Evolutionary conservation across 2,329 filamentous ascomycete species (phyloP), one percentile per base, ranked within the genome.

Genomic region (Fonsecaea monophora): DNA sequence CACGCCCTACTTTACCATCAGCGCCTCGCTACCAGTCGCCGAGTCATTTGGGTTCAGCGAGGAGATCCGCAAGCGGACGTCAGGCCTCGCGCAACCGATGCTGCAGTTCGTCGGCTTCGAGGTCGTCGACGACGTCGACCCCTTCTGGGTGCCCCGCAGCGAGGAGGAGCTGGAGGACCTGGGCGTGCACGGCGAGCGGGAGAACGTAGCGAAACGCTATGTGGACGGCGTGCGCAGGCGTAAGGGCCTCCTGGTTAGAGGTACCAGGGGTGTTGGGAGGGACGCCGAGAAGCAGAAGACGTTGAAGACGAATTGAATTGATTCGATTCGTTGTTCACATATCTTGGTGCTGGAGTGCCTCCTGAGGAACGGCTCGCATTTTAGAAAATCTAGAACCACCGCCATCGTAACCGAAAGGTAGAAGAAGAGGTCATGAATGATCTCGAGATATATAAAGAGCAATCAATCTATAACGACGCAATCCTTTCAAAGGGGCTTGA

Each of bases 111-210:
- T 92, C 7, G 95, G 95, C 0, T 99, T 94, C 76, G 92, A 97
- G 78, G 87, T 96, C 73, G 83, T 98, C 1, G 72, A 73, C 42
- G 93, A 98, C 77, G 90, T 97, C 80, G 95, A 99, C 82, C 95
- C 95, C 0, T 96, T 96, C 82, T 99, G 95, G 95, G 93, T 96
- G 55, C 95, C 95, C 1, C 93, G 92, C 71, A 98, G 94, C 0
- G 95, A 98, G 76, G 95, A 98, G 77, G 92, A 99, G 75, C 80
- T 99, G 60, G 95, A 99, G 83, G 95, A 99, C 82, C 81, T 99
- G 68, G 95, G 95, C 32, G 94, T 98, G 83, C 82, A 94, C 77
- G 95, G 92, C 3, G 95, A 99, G 80, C 87, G 87, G 75, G 95
- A 98, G 84, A 98, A 97, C 80, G 92, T 98, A 59, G 95, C 95